Evolutionary conservation across 2,329 filamentous ascomycete genomes (phyloP), one percentile per base, ranked within the genome.

Genomic region (Hypoxylon rubiginosum): DNA sequence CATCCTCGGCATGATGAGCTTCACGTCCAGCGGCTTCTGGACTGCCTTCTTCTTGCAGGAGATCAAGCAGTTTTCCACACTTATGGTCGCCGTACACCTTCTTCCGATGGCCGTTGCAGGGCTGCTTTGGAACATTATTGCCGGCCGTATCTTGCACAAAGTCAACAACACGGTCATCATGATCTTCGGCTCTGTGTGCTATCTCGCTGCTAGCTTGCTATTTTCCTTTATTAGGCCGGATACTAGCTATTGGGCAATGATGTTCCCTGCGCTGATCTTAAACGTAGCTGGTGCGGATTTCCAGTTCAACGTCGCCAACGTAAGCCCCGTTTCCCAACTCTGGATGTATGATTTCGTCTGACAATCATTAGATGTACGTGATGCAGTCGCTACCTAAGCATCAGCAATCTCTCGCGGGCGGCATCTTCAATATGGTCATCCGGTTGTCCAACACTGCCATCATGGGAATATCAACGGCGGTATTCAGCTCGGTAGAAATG

Each of bases 231-330:
- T 90, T 71, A 78, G 80, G 41, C 74, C 82, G 1, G 81, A 85
- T 9, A 84, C 83, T 59, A 83, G 80, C 17, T 92, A 92, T 74
- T 92, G 90, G 90, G 84, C 84, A 0, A 88, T 90, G 64, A 82
- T 86, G 5, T 92, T 92, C 73, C 88, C 89, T 0, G 84, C 84
- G 0, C 77, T 91, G 41, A 77, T 88, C 4, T 76, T 92, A 26
- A 84, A 85, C 21, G 89, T 91, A 1, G 79, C 90, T 3, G 90
- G 90, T 0, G 89, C 89, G 0, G 90, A 92, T 73, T 85, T 92
- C 34, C 86, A 91, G 62, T 92, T 91, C 76, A 91, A 91, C 64
- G 89, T 92, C 21, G 85, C 87, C 3, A 92, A 92, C 71, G 86
- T 89, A 74, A 71, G 85, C 78, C n/a, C 2, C 19, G 39, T 45